Evolutionary conservation across 495 filamentous ascomycete genomes (phyloP).

Genomic region (Hyaloscypha finlandica): DNA sequence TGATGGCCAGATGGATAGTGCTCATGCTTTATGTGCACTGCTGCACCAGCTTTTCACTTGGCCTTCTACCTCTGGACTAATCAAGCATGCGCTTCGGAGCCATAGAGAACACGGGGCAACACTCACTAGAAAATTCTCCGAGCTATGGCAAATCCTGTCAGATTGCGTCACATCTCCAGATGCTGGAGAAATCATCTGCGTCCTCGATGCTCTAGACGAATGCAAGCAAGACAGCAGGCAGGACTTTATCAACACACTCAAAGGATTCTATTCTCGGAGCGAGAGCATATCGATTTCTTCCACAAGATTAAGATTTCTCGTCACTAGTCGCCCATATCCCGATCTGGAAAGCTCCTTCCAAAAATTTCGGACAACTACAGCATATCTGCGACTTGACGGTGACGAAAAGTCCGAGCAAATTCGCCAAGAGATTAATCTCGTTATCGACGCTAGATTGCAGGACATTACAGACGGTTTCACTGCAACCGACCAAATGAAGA

Average conservation of each 20-base stretch:
- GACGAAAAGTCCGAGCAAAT: slow-evolving; percentile 37
- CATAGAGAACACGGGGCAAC: slow-evolving; percentile 27
- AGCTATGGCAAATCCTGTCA: slow-evolving; percentile 45
- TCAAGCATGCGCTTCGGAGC: slow-evolving; percentile 31
- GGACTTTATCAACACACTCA: slow-evolving; percentile 32
- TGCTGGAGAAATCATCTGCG: slow-evolving; percentile 44
- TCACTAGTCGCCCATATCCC: slow-evolving; percentile 43
- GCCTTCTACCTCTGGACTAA: slow-evolving; percentile 22
- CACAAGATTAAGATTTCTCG: slow-evolving; percentile 37
- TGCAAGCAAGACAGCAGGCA: slow-evolving; percentile 33
- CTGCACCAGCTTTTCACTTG: slow-evolving; percentile 42
- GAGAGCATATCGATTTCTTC: neutral
- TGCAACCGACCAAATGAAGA: slow-evolving; percentile 14
- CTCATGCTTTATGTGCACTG: slow-evolving; percentile 37
- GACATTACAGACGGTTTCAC: slow-evolving; percentile 25
- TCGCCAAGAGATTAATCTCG: slow-evolving; percentile 40
- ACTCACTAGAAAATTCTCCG: slow-evolving; percentile 37
- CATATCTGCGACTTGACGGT: slow-evolving; percentile 36
- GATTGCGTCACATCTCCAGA: slow-evolving; percentile 34
- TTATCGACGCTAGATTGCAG: slow-evolving; percentile 38
- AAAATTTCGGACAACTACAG: slow-evolving; percentile 18
- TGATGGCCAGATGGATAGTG: slow-evolving; percentile 21
- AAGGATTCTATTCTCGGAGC: slow-evolving; percentile 28
- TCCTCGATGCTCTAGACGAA: slow-evolving; percentile 48
- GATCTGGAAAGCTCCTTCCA: slow-evolving; percentile 32